Conservation (phyloP, 2,329 filamentous ascomycete species). For the Colletotrichum filicis region DNA sequence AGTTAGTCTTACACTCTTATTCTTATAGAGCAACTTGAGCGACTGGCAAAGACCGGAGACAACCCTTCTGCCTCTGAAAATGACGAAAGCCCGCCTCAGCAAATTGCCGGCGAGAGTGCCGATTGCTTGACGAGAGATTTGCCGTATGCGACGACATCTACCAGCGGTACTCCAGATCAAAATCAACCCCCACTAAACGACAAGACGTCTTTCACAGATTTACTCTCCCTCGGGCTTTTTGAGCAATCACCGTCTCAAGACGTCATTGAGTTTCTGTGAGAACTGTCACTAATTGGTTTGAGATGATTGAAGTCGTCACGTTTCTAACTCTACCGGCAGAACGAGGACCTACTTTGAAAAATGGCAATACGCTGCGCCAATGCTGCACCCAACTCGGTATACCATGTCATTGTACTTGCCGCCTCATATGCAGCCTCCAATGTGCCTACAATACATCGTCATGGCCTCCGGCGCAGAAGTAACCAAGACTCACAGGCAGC, state of each 20-base stretch:
- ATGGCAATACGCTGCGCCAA: slow-evolving; percentile 34
- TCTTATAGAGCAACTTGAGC: neutral
- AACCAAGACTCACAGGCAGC: slow-evolving; percentile 23
- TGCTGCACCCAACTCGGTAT: slow-evolving; percentile 35
- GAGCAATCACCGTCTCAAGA: slow-evolving; percentile 43
- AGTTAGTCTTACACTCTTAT: slow-evolving; percentile 27
- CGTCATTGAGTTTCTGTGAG: slow-evolving; percentile 43
- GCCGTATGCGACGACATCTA: neutral
- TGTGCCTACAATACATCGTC: slow-evolving; percentile 38
- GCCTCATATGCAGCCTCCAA: slow-evolving; percentile 36
- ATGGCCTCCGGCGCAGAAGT: slow-evolving; percentile 36
- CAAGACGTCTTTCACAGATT: slow-evolving; percentile 22
- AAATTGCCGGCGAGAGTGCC: slow-evolving; percentile 36
- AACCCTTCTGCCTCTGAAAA: neutral
- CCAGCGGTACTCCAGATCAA: neutral
- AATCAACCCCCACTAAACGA: slow-evolving; percentile 22
- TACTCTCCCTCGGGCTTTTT: slow-evolving; percentile 42
- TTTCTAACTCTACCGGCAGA: neutral
- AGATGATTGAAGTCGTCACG: too few species aligned
- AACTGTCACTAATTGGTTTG: too few species aligned
- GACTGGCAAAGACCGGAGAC: slow-evolving; percentile 35
- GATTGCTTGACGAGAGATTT: slow-evolving; percentile 5
- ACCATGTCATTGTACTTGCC: slow-evolving; percentile 30
- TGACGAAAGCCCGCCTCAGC: slow-evolving; percentile 6
- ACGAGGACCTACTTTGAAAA: slow-evolving; percentile 36